Percentiles rank a stretch among this genome's conserved stretches.
phyloP scores from a whole-genome alignment of 2,329 filamentous ascomycete species.

The Botrytis pseudocinerea region DNA sequence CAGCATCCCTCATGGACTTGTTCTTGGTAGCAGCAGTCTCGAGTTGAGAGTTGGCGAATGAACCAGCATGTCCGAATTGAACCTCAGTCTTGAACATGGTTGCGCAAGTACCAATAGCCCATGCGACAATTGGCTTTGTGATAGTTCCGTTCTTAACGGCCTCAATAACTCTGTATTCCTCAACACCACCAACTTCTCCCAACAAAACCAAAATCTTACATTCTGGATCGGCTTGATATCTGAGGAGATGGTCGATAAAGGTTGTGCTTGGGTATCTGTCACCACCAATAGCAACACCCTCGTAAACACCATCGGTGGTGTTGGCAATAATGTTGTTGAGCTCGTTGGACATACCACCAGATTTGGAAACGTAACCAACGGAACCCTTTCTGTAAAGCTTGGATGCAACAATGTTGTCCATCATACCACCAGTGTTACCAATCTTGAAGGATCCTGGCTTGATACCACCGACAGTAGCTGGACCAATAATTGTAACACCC shows the following conservation, averaged over 20 bases:
- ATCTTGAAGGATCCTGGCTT: slow-evolving; percentile 99
- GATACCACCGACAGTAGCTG: slow-evolving; percentile 97
- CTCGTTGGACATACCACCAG: slow-evolving; percentile 99
- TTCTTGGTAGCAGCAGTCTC: slow-evolving; percentile 98
- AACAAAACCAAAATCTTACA: slow-evolving; percentile 97
- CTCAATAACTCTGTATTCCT: slow-evolving; percentile 99
- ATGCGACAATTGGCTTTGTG: slow-evolving; percentile 98
- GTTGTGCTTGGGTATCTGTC: slow-evolving; percentile 98
- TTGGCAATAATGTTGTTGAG: slow-evolving; percentile 99
- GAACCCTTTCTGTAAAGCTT: slow-evolving; percentile 99
- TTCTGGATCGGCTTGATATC: slow-evolving; percentile 93
- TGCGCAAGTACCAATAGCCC: slow-evolving; percentile 98
- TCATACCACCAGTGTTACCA: slow-evolving; percentile 99
- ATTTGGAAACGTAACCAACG: slow-evolving; percentile 99
- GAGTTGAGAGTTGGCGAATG: slow-evolving; percentile 98
- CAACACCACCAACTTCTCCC: slow-evolving; percentile 98
- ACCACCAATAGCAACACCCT: slow-evolving; percentile 99
- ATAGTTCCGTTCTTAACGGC: slow-evolving; percentile 92
- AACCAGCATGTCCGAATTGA: slow-evolving; percentile 97
- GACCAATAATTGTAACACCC: slow-evolving; percentile 98
- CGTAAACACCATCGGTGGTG: slow-evolving; percentile 96
- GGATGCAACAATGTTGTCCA: slow-evolving; percentile 99
- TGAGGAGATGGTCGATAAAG: slow-evolving; percentile 97
- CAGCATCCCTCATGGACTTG: slow-evolving; percentile 91
- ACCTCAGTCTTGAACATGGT: slow-evolving; percentile 99